A percentile compares a stretch with the other conserved stretches of the same genome.
phyloP scores from a whole-genome alignment of 345 rosid species.

The Moringa oleifera region DNA sequence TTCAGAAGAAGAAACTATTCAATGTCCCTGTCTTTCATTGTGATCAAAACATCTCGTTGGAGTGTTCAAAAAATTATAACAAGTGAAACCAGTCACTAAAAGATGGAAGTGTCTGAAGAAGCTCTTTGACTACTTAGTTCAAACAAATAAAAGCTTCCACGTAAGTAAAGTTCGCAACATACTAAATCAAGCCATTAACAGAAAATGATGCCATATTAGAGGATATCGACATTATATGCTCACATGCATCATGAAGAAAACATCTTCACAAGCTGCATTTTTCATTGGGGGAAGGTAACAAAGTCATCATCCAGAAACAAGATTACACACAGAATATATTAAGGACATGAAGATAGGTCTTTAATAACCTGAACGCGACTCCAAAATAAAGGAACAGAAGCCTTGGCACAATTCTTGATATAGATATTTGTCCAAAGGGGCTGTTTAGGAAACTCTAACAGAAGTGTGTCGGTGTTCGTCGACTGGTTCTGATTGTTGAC shows the following conservation, averaged over 20 bases:
- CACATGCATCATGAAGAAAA: background rate
- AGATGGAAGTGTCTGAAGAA: too few relatives aligned
- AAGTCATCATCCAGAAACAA: background rate
- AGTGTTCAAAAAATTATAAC: too few relatives aligned
- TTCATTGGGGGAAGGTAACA: background rate
- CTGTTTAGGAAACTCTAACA: conserved; percentile 64
- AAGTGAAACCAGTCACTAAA: too few relatives aligned
- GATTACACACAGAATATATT: conserved; percentile 3
- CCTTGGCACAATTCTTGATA: conserved; percentile 49
- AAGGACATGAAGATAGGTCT: conserved; percentile 9
- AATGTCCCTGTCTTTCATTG: too few relatives aligned
- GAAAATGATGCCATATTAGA: background rate
- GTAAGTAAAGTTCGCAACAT: too few relatives aligned
- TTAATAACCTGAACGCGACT: conserved; percentile 64
- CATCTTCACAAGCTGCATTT: background rate
- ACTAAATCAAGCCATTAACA: background rate
- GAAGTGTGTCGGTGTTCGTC: conserved; percentile 61
- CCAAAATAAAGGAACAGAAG: conserved; percentile 68
- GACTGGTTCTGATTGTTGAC: conserved; percentile 53
- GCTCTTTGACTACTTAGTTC: too few relatives aligned
- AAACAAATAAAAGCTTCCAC: too few relatives aligned
- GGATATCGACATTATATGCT: background rate
- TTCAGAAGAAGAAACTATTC: too few relatives aligned
- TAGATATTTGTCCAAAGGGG: conserved; percentile 64
- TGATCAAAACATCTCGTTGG: too few relatives aligned